Conservation (phyloP, 2,329 filamentous ascomycete species). For the Zopfia rhizophila region DNA sequence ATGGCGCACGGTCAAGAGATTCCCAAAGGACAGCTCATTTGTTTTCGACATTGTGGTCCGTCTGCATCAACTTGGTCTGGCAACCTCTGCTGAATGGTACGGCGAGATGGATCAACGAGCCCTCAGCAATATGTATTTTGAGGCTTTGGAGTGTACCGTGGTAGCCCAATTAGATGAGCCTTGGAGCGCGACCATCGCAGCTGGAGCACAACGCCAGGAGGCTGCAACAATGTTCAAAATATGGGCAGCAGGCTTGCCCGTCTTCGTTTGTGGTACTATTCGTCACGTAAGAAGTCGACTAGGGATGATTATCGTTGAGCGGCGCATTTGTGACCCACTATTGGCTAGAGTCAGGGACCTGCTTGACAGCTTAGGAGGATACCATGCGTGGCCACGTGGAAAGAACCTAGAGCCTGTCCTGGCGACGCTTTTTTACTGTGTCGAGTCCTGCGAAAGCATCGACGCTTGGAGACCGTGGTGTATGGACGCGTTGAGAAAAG, state of each 20-base stretch:
- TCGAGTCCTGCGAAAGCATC: constrained; percentile 26
- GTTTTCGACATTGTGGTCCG: constrained; percentile 29
- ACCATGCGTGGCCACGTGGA: constrained; percentile 29
- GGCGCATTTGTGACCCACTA: constrained; percentile 15
- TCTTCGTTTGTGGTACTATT: constrained; percentile 27
- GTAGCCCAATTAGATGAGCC: constrained; percentile 23
- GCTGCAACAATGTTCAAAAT: constrained; percentile 25
- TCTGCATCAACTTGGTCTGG: constrained; percentile 30
- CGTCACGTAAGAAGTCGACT: constrained; percentile 21
- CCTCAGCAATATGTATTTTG: constrained; percentile 33
- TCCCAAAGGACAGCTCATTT: constrained; percentile 33
- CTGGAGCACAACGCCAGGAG: constrained; percentile 19
- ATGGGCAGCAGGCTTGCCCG: constrained; percentile 25
- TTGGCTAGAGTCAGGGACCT: constrained; percentile 17
- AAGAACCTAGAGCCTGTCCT: constrained; percentile 29
- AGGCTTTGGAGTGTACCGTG: constrained; percentile 22
- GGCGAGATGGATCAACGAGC: constrained; percentile 21
- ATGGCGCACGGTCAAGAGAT: constrained; percentile 34
- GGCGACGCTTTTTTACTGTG: constrained; percentile 29
- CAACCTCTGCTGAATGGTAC: constrained; percentile 27
- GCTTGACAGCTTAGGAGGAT: constrained; percentile 21
- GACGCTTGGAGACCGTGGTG: constrained; percentile 26
- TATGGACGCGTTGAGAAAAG: constrained; percentile 17
- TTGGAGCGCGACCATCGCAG: constrained; percentile 21
- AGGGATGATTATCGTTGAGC: constrained; percentile 4